A percentile compares a stretch with the other conserved stretches of the same genome.
phyloP scores from a whole-genome alignment of 2,329 filamentous ascomycete species.

The Aspergillus sp. region DNA sequence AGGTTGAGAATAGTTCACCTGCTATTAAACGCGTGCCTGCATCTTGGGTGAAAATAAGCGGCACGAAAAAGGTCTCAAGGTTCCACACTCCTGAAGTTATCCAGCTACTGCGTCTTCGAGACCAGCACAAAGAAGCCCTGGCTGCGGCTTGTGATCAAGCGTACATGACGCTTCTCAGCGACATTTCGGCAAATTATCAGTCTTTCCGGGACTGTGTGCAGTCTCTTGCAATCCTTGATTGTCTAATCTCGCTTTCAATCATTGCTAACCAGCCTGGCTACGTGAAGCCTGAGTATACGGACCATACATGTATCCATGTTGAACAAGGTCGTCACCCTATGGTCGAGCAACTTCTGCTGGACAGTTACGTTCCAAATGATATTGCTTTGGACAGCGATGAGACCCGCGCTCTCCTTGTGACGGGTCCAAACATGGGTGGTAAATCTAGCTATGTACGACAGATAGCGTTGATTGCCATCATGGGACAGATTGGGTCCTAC shows the following conservation, averaged over 20 bases:
- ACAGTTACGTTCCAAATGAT: slow-evolving; percentile 88
- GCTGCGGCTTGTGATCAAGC: slow-evolving; percentile 87
- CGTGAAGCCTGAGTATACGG: slow-evolving; percentile 69
- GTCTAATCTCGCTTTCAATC: slow-evolving; percentile 79
- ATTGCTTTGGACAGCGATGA: slow-evolving; percentile 67
- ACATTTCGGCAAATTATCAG: slow-evolving; percentile 83
- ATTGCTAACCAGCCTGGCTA: slow-evolving; percentile 88
- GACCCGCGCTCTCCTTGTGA: slow-evolving; percentile 79
- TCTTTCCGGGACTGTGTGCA: slow-evolving; percentile 84
- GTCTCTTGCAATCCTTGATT: slow-evolving; percentile 83
- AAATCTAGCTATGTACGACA: slow-evolving; percentile 97
- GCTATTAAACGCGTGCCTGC: slow-evolving; percentile 85
- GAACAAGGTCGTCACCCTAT: slow-evolving; percentile 84
- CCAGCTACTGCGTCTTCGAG: slow-evolving; percentile 77
- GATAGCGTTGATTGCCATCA: slow-evolving; percentile 85
- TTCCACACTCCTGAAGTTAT: slow-evolving; percentile 94
- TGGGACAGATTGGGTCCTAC: slow-evolving; percentile 92
- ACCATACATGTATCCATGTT: slow-evolving; percentile 68
- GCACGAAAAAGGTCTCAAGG: slow-evolving; percentile 86
- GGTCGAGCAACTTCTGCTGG: slow-evolving; percentile 84
- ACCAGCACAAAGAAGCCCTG: slow-evolving; percentile 91
- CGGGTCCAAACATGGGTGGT: slow-evolving; percentile 97
- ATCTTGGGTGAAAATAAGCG: slow-evolving; percentile 91
- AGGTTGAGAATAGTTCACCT: slow-evolving; percentile 71
- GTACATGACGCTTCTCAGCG: slow-evolving; percentile 68